phyloP scores from a whole-genome alignment of 1,284 basidiomycete genomes.

The Rhodotorula mucilaginosa region DNA sequence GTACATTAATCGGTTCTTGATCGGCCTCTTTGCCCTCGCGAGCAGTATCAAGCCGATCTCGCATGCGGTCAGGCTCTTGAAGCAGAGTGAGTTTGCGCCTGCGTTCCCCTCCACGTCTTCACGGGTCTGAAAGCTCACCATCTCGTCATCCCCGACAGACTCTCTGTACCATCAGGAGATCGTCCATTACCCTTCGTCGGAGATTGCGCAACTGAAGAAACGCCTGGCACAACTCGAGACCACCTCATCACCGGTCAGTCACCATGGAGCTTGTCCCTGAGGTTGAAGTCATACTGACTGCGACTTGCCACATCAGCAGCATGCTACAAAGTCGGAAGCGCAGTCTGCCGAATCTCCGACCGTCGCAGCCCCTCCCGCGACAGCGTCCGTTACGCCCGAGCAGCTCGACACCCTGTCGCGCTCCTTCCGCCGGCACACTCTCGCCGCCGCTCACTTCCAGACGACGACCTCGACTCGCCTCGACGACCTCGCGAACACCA shows the following conservation, averaged over 20 bases:
- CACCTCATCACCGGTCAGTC: conserved; percentile 42
- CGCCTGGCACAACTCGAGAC: conserved; percentile 46
- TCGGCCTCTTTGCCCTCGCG: conserved; percentile 49
- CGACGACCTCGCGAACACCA: conserved; percentile 17
- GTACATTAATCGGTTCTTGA: conserved; percentile 47
- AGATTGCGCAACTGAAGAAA: conserved; percentile 46
- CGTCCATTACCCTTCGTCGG: conserved; percentile 34
- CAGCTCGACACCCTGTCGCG: conserved; percentile 46
- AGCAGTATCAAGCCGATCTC: conserved; percentile 49
- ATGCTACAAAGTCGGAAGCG: conserved; percentile 14
- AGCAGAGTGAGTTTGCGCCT: conserved; percentile 12
- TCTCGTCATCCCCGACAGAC: conserved; percentile 19
- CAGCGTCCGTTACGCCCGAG: conserved; percentile 46
- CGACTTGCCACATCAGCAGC: too few species aligned
- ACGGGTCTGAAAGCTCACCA: too few species aligned
- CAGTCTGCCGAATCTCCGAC: conserved; percentile 19
- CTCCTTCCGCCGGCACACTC: conserved; percentile 44
- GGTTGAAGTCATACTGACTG: background rate
- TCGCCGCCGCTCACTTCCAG: conserved; percentile 11
- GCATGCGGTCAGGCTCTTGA: conserved; percentile 39
- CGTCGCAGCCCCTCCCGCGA: conserved; percentile 47
- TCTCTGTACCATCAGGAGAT: conserved; percentile 36
- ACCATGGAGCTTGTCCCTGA: background rate
- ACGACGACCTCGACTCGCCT: conserved; percentile 17
- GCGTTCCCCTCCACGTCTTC: background rate